Conservation (phyloP, 1,139 yeast species). For the Chernovozyma sophiae-reginae region DNA sequence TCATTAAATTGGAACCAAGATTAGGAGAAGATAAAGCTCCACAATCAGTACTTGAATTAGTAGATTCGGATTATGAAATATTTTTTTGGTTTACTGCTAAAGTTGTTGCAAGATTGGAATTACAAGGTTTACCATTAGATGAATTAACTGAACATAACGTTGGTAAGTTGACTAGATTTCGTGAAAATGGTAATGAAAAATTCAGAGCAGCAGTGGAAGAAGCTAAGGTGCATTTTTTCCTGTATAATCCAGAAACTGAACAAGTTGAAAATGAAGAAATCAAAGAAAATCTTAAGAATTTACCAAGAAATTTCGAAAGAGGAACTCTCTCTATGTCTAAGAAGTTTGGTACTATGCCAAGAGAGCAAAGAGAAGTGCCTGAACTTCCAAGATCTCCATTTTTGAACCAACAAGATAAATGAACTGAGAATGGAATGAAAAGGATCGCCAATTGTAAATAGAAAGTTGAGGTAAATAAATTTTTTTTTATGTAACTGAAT, state of each 20-base stretch:
- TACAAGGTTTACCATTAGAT: constrained; percentile 62
- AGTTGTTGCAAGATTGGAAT: constrained; percentile 72
- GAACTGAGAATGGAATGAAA: neutral
- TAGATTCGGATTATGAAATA: constrained; percentile 70
- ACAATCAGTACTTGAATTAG: constrained; percentile 83
- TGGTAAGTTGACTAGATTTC: constrained; percentile 41
- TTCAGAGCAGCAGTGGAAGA: constrained; percentile 63
- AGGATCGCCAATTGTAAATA: too few species aligned
- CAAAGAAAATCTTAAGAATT: constrained; percentile 28
- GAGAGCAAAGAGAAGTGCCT: constrained; percentile 16
- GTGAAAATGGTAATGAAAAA: constrained; percentile 47
- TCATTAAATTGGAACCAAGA: constrained; percentile 80
- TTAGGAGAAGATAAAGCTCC: constrained; percentile 86
- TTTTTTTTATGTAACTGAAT: too few species aligned
- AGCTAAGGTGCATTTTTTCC: constrained; percentile 57
- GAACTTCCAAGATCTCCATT: constrained; percentile 39
- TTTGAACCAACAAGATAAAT: constrained; percentile 13
- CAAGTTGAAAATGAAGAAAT: constrained; percentile 21
- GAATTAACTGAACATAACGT: constrained; percentile 57
- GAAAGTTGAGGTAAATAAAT: too few species aligned
- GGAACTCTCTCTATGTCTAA: constrained; percentile 30
- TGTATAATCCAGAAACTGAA: constrained; percentile 24
- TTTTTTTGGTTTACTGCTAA: constrained; percentile 76
- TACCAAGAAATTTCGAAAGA: constrained; percentile 27
- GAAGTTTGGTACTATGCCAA: constrained; percentile 32